A percentile compares a stretch with the other conserved stretches of the same genome.
phyloP scores from a whole-genome alignment of 106 monocot genomes.

The Apostasia shenzhenica region DNA sequence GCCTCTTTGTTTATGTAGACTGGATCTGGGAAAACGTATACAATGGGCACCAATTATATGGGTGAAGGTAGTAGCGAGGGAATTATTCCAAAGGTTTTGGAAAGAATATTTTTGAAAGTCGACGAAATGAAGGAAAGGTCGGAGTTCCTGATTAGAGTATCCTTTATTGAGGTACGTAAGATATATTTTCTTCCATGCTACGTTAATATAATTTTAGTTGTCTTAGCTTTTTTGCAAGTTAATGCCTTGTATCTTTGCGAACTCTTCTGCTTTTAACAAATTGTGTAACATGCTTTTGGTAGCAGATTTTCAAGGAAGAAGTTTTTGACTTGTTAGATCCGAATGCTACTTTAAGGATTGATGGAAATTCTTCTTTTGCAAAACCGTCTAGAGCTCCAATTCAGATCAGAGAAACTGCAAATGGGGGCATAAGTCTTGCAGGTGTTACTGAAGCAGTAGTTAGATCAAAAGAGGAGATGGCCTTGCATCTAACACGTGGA shows the following conservation, averaged over 20 bases:
- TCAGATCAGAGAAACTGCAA: conserved; percentile 91
- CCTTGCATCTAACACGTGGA: conserved; percentile 66
- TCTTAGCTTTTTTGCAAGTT: neutral
- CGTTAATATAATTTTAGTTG: neutral
- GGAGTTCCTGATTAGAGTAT: conserved; percentile 86
- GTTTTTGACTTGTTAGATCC: conserved; percentile 91
- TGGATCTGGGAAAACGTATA: conserved; percentile 97
- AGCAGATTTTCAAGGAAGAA: conserved; percentile 98
- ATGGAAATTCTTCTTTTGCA: conserved; percentile 17
- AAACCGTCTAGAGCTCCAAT: conserved; percentile 73
- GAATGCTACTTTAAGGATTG: conserved; percentile 30
- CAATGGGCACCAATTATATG: conserved; percentile 91
- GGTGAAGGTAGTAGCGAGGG: conserved; percentile 46
- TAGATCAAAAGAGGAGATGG: conserved; percentile 86
- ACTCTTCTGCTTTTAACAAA: neutral
- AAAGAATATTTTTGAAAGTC: conserved; percentile 61
- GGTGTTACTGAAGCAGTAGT: conserved; percentile 93
- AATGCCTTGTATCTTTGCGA: neutral
- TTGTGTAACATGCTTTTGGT: neutral
- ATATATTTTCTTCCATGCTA: neutral
- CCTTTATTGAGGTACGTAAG: conserved; percentile 80
- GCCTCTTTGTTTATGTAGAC: conserved; percentile 37
- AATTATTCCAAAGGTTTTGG: conserved; percentile 85
- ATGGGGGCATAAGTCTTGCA: conserved; percentile 89
- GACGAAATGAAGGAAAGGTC: conserved; percentile 29